Percentiles rank a stretch among this genome's conserved stretches.
These are phyloP conservation scores for Carex parvula DNA, from an alignment of 176 grass and related monocot species.

Conservation along the genomic window DNA sequence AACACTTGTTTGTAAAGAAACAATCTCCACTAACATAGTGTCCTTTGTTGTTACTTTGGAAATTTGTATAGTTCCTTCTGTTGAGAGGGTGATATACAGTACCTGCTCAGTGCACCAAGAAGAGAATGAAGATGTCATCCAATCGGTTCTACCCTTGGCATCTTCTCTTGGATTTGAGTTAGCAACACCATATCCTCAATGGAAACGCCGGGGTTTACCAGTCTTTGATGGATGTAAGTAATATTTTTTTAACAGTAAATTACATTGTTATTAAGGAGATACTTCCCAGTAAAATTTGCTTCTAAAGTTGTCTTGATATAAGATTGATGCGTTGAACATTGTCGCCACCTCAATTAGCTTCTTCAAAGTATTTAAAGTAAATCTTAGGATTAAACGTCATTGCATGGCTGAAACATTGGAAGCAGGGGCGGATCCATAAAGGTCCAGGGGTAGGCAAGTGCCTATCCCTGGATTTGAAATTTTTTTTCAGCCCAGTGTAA, in stretches of 20 bases:
- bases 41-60: neutral
- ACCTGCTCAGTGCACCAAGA: slow-evolving; percentile 79
- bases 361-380: neutral
- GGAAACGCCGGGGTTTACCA: slow-evolving; percentile 62
- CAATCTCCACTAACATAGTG: neutral
- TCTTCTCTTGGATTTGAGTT: slow-evolving; percentile 71
- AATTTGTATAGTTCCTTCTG: slow-evolving; percentile 50
- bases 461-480: too few relatives aligned
- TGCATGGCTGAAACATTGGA: neutral
- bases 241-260: neutral
- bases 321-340: neutral
- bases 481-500: too few relatives aligned
- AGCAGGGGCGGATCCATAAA: too few relatives aligned
- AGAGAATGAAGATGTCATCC: slow-evolving; percentile 90
- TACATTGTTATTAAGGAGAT: neutral
- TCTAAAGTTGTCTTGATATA: neutral
- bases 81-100: slow-evolving; percentile 79
- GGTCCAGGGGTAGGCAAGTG: too few relatives aligned
- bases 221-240: slow-evolving; percentile 72
- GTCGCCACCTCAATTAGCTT: neutral
- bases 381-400: neutral
- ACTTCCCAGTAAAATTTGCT: neutral
- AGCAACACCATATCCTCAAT: slow-evolving; percentile 57
- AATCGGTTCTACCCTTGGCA: slow-evolving; percentile 58
- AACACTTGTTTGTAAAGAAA: neutral